Conservation (phyloP, 176 grass and related monocot genomes). For the Oryza glaberrima region DNA sequence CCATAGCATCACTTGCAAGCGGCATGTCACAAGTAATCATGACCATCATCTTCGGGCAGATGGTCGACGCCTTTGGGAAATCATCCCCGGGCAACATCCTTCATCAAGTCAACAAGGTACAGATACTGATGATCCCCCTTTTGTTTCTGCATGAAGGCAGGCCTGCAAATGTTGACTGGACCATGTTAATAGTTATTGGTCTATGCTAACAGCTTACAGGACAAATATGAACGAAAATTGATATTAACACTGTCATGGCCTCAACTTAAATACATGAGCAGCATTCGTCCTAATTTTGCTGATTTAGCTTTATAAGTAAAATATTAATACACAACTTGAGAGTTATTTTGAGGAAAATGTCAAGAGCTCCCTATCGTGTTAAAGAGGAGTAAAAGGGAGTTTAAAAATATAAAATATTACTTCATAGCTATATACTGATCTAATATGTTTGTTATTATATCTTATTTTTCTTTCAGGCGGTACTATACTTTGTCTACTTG, state of each 20-base stretch:
- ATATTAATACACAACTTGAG: too few species aligned
- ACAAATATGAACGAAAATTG: neutral
- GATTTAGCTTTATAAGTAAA: too few species aligned
- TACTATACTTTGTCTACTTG: conserved; percentile 54
- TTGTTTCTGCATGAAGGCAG: neutral
- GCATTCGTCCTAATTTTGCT: too few species aligned
- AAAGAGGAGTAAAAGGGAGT: too few species aligned
- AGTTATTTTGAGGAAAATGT: too few species aligned
- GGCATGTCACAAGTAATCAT: conserved; percentile 41
- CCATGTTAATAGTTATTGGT: conserved; percentile 5
- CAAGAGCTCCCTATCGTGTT: too few species aligned
- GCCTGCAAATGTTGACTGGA: neutral
- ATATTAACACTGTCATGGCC: neutral
- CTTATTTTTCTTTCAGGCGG: conserved; percentile 47
- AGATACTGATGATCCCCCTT: neutral
- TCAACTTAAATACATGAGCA: neutral
- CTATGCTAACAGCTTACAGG: conserved; percentile 1
- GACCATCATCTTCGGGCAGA: conserved; percentile 49
- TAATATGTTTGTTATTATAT: neutral
- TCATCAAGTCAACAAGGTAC: conserved; percentile 43
- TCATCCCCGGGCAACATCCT: conserved; percentile 23
- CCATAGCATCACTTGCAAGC: conserved; percentile 13
- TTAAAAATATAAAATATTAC: too few species aligned
- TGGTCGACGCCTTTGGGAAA: conserved; percentile 40
- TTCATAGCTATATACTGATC: neutral